phyloP scores from a whole-genome alignment of 352 stramenopile species.

The Phytophthora litchii region DNA sequence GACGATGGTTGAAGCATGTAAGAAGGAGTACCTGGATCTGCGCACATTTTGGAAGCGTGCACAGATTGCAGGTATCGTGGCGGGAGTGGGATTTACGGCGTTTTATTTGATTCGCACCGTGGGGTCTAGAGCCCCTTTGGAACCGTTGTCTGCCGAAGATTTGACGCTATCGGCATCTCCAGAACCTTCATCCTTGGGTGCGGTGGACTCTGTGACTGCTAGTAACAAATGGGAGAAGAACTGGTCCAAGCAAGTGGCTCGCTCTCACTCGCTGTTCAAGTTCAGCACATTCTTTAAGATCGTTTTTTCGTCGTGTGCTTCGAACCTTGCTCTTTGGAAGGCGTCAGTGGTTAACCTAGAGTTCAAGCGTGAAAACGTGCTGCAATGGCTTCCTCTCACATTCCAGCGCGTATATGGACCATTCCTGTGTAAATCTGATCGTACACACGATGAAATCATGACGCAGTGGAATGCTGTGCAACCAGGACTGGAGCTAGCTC shows the following conservation, averaged over 20 bases:
- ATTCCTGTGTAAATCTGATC: conserved; percentile 79
- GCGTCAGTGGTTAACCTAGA: conserved; percentile 66
- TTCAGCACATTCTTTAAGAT: conserved; percentile 81
- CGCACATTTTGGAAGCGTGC: conserved; percentile 77
- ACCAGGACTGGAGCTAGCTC: conserved; percentile 72
- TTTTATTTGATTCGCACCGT: conserved; percentile 84
- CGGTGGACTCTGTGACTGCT: background rate
- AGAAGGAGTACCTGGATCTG: conserved; percentile 78
- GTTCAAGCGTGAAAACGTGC: conserved; percentile 69
- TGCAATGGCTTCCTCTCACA: conserved; percentile 75
- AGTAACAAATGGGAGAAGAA: conserved; percentile 68
- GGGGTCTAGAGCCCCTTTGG: conserved; percentile 30
- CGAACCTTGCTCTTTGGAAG: conserved; percentile 80
- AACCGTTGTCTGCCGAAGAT: conserved; percentile 40
- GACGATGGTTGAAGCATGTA: conserved; percentile 76
- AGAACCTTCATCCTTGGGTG: conserved; percentile 2
- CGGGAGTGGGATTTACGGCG: conserved; percentile 63
- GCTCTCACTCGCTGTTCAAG: conserved; percentile 70
- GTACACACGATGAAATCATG: conserved; percentile 75
- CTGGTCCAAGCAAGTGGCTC: conserved; percentile 79
- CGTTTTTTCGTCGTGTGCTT: conserved; percentile 57
- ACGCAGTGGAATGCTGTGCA: conserved; percentile 76
- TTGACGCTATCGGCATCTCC: conserved; percentile 17
- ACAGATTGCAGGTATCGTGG: conserved; percentile 64
- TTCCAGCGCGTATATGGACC: conserved; percentile 79